Evolutionary conservation across 2,329 filamentous ascomycete genomes (phyloP), one percentile per base, ranked within the genome.

Genomic region (Stagonosporopsis cucurbitacearum): DNA sequence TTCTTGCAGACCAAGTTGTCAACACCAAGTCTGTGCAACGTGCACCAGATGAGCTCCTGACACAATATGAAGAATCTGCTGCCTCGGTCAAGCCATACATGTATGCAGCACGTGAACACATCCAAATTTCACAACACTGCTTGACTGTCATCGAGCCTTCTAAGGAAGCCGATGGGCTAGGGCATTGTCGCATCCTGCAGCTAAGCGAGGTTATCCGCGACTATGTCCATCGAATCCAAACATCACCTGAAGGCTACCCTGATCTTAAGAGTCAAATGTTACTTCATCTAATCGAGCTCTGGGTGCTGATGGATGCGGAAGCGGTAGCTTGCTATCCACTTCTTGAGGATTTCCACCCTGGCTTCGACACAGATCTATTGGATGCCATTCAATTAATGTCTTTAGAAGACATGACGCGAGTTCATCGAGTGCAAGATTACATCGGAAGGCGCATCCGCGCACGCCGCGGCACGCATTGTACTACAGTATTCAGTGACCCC

Each of bases 221-320:
- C 2, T 64, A 58, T 12, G 39, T 65, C 22, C 26, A 33, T 8
- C 60, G 20, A 12, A 53, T 65, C 9, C 40, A 1, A 0, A 46
- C 59, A 1, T 63, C 71, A 0, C 85, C 84, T 57, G 62, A 77
- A 55, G 59, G 63, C 4, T 78, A 82, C 53, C 75, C 80, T 0
- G 81, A 83, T 44, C 77, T 82, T 22, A 81, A 79, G 60, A 86
- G 85, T 25, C 54, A 71, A 0, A 78, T 83, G 62, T 69, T 88
- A 0, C 75, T 90, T 1, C 78, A 74, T 7, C 39, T 85, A 0
- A 80, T 89, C 65, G 81, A 85, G 45, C 60, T 87, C 0, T 90
- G 86, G 87, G 67, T 82, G 3, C 63, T 68, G 1, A 79, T 88
- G 67, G 88, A 90, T 58, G 63, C 73, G 11, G 69, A 66, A n/a